Evolutionary conservation across 1,139 yeast genomes (phyloP).

Genomic region (Yamadazyma atmosphaerica): DNA sequence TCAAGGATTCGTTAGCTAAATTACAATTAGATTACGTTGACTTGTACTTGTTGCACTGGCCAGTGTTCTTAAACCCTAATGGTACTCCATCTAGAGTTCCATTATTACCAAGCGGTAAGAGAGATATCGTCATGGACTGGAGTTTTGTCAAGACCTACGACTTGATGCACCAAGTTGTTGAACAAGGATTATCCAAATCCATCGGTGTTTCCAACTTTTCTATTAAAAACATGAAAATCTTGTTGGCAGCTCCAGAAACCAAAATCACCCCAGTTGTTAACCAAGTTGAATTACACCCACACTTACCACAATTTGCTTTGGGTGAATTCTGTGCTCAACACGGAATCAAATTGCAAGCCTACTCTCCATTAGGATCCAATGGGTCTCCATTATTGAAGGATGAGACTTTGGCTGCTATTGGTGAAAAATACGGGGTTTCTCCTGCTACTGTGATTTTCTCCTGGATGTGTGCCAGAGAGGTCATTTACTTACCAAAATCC

Average conservation of each 20-base stretch:
- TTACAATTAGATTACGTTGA: conserved; percentile 77
- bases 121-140: conserved; percentile 40
- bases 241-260: conserved; percentile 50
- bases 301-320: conserved; percentile 67
- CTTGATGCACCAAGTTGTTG: conserved; percentile 48
- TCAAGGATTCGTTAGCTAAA: conserved; percentile 58
- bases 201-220: conserved; percentile 82
- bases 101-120: conserved; percentile 21
- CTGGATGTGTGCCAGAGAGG: conserved; percentile 70
- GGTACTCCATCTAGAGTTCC: conserved; percentile 33
- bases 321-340: conserved; percentile 53
- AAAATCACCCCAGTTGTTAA: conserved; percentile 65
- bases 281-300: conserved; percentile 77
- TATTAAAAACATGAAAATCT: conserved; percentile 41
- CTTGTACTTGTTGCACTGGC: conserved; percentile 82
- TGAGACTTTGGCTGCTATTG: conserved; percentile 48
- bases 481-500: conserved; percentile 76
- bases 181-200: conserved; percentile 34
- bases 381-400: conserved; percentile 63
- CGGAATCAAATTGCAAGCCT: conserved; percentile 66
- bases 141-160: conserved; percentile 63
- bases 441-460: conserved; percentile 65
- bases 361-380: conserved; percentile 74
- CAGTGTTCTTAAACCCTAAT: conserved; percentile 52
- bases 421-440: conserved; percentile 52